A percentile compares a stretch with the other conserved stretches of the same genome.
Conservation (phyloP, 257 asterid species). For the Catharanthus roseus region DNA sequence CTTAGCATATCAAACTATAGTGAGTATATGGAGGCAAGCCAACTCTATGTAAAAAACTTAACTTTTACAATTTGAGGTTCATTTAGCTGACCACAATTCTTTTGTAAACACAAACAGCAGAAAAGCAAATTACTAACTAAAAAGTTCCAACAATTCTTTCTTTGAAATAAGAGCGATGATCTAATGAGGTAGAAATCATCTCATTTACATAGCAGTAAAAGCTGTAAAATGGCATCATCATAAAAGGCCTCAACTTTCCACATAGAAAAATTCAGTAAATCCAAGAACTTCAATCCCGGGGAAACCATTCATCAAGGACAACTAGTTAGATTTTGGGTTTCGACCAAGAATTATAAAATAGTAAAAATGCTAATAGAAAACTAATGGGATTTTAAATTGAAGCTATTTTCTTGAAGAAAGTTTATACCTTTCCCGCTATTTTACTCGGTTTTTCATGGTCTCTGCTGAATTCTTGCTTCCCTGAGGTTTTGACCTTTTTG, state of each 20-base stretch:
- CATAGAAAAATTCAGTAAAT: neutral
- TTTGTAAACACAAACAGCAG: neutral
- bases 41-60: neutral
- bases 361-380: neutral
- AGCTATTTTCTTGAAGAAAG: neutral
- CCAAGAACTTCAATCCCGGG: neutral
- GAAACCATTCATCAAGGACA: neutral
- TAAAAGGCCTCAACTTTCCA: neutral
- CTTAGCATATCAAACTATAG: neutral
- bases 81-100: neutral
- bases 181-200: too few species aligned
- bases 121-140: neutral
- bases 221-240: neutral
- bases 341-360: neutral
- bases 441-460: neutral
- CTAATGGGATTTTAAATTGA: neutral
- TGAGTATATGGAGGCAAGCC: neutral
- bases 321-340: neutral
- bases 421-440: neutral
- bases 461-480: neutral
- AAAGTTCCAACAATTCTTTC: neutral
- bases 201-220: slow-evolving; percentile 1
- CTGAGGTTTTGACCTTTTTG: too few species aligned
- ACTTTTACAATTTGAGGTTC: neutral
- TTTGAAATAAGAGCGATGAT: neutral